These are phyloP conservation scores for Coccomyxa subellipsoidea DNA, from an alignment of 163 green algal species.

Conservation along the genomic window DNA sequence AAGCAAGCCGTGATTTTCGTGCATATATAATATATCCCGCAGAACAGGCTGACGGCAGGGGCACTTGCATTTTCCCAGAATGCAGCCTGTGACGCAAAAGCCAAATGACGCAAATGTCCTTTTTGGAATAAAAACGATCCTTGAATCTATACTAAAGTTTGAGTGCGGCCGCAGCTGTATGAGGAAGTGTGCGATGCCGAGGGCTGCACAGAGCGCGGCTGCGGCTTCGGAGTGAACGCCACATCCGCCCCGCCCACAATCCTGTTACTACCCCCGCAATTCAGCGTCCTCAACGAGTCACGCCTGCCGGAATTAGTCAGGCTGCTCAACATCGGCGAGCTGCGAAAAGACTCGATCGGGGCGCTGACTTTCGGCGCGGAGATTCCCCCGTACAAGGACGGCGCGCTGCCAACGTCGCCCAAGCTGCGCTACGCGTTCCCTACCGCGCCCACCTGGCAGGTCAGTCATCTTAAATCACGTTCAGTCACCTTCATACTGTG, in stretches of 20 bases:
- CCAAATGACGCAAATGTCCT: too few relatives aligned
- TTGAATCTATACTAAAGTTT: too few relatives aligned
- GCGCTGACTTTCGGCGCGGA: slow-evolving; percentile 21
- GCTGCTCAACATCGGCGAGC: slow-evolving; percentile 12
- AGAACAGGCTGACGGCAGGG: too few relatives aligned
- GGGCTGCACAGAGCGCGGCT: not conserved
- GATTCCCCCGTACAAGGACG: slow-evolving; percentile 13
- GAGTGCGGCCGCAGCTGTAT: slow-evolving; percentile 9
- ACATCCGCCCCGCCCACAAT: not conserved
- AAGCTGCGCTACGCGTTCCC: slow-evolving; percentile 6
- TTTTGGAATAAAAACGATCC: too few relatives aligned
- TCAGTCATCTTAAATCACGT: too few relatives aligned
- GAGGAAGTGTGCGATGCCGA: slow-evolving; percentile 7
- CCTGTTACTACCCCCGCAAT: slow-evolving; percentile 13
- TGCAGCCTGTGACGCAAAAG: too few relatives aligned
- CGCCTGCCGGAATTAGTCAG: not conserved
- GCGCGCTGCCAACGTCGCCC: not conserved
- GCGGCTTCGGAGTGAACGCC: not conserved
- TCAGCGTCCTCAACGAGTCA: slow-evolving; percentile 6
- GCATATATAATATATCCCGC: too few relatives aligned
- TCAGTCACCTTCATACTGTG: too few relatives aligned
- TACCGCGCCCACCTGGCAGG: slow-evolving; percentile 17
- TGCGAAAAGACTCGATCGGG: not conserved
- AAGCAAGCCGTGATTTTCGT: too few relatives aligned
- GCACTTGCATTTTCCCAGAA: too few relatives aligned